Evolutionary conservation across 1,284 basidiomycete genomes (phyloP).

Genomic region (Trichosporon sp.): DNA sequence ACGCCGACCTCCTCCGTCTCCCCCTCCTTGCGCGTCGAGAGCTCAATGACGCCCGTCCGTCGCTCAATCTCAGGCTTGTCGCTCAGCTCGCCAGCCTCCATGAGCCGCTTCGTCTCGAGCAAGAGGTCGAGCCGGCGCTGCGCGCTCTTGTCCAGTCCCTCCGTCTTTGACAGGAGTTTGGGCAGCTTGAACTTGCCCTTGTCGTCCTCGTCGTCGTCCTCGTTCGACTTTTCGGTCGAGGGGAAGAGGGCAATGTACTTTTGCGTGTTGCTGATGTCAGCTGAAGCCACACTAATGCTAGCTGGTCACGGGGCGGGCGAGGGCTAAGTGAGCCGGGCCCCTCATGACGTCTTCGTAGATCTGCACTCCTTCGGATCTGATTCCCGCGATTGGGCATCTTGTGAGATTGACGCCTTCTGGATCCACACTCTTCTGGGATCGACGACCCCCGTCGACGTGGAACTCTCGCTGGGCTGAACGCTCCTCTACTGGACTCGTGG

Average conservation of each 20-base stretch:
- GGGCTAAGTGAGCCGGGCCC: too few relatives aligned
- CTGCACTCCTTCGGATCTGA: too few relatives aligned
- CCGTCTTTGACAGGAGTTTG: slow-evolving; percentile 50
- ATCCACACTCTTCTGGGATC: too few relatives aligned
- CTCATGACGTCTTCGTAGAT: too few relatives aligned
- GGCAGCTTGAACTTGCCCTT: slow-evolving; percentile 33
- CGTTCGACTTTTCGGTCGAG: slow-evolving; percentile 38
- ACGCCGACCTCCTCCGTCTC: slow-evolving; percentile 3
- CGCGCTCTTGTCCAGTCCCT: slow-evolving; percentile 46
- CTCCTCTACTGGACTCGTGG: too few relatives aligned
- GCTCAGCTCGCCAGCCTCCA: slow-evolving; percentile 60
- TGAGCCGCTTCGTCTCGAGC: slow-evolving; percentile 57
- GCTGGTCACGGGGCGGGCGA: too few relatives aligned
- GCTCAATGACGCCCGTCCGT: slow-evolving; percentile 5
- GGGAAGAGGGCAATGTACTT: slow-evolving; percentile 85
- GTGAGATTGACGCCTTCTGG: too few relatives aligned
- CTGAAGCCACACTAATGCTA: too few relatives aligned
- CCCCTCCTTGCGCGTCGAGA: background rate
- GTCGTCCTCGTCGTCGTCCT: slow-evolving; percentile 13
- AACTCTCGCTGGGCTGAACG: too few relatives aligned
- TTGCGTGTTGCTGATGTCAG: slow-evolving; percentile 58
- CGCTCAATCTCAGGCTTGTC: slow-evolving; percentile 57
- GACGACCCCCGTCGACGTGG: too few relatives aligned
- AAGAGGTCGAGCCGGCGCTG: slow-evolving; percentile 60
- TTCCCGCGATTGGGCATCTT: too few relatives aligned